Evolutionary conservation across 2,329 filamentous ascomycete genomes (phyloP).

Genomic region (Microcera coccophila): DNA sequence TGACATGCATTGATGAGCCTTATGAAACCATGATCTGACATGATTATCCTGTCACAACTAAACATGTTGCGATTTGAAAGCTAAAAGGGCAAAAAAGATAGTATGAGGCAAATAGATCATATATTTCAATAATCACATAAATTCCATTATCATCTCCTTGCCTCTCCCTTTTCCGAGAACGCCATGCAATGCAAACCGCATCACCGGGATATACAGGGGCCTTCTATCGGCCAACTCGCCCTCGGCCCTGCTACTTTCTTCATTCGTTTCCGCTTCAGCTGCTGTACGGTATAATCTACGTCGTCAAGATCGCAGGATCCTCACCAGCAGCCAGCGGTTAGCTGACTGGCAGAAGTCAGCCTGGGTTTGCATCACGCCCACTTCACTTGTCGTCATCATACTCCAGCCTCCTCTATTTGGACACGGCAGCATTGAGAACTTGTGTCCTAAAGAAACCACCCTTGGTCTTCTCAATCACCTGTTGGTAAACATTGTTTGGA

Average conservation of each 20-base stretch:
- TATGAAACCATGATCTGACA: too few species aligned
- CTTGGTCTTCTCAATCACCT: slow-evolving; percentile 99
- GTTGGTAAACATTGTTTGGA: slow-evolving; percentile 96
- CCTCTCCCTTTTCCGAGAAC: slow-evolving; percentile 34
- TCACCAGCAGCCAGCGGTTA: not conserved
- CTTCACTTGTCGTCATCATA: slow-evolving; percentile 8
- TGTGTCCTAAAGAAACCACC: slow-evolving; percentile 98
- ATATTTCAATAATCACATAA: slow-evolving; percentile 29
- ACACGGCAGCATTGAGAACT: slow-evolving; percentile 70
- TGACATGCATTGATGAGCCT: not conserved
- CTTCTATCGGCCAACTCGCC: slow-evolving; percentile 10
- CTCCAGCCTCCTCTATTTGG: slow-evolving; percentile 39
- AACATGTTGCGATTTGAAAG: too few species aligned
- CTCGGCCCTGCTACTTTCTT: not conserved
- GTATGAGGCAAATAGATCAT: slow-evolving; percentile 20
- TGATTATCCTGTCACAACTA: too few species aligned
- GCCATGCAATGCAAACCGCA: slow-evolving; percentile 40
- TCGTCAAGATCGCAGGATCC: not conserved
- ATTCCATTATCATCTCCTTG: slow-evolving; percentile 30
- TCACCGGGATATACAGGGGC: slow-evolving; percentile 31
- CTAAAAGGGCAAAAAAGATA: too few species aligned
- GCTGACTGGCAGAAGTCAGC: not conserved
- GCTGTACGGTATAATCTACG: not conserved
- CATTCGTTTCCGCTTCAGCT: not conserved
- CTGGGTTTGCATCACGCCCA: not conserved